phyloP scores from a whole-genome alignment of 371 early-diverging fungal genomes.

The Vairimorpha ceranae region DNA sequence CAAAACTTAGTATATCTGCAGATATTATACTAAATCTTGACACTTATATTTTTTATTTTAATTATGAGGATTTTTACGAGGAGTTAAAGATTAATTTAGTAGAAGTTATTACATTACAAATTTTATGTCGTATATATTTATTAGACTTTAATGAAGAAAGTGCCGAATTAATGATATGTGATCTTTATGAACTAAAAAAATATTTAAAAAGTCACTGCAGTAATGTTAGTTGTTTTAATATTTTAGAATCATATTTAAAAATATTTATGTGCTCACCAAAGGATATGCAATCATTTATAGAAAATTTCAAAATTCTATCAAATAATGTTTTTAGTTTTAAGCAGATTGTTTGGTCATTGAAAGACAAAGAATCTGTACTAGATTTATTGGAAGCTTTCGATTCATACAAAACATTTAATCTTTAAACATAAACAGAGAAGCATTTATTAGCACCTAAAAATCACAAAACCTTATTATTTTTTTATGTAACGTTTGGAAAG shows the following conservation, averaged over 20 bases:
- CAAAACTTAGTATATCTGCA: constrained; percentile 1
- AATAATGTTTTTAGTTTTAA: constrained; percentile 50
- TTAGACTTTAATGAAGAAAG: constrained; percentile 26
- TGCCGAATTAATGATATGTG: constrained; percentile 37
- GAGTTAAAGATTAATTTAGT: constrained; percentile 29
- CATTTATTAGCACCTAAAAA: too few relatives aligned
- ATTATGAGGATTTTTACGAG: constrained; percentile 18
- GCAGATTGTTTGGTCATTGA: constrained; percentile 48
- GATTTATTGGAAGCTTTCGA: constrained; percentile 11
- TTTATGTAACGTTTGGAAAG: too few relatives aligned
- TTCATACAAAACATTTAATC: too few relatives aligned
- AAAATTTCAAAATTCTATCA: constrained; percentile 54
- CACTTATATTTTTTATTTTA: constrained; percentile 15
- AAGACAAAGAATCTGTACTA: constrained; percentile 3
- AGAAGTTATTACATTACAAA: constrained; percentile 28
- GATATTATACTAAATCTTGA: constrained; percentile 31
- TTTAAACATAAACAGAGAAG: too few relatives aligned
- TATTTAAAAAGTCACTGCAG: constrained; percentile 12
- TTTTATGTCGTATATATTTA: constrained; percentile 31
- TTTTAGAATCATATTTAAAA: constrained; percentile 54
- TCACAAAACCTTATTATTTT: too few relatives aligned
- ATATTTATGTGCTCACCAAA: constrained; percentile 47
- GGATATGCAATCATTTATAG: constrained; percentile 49
- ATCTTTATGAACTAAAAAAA: constrained; percentile 40
- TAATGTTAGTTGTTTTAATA: constrained; percentile 27